These are phyloP conservation scores for Herpetomonas tarakana DNA, from an alignment of 208 protist species.

Conservation along the genomic window DNA sequence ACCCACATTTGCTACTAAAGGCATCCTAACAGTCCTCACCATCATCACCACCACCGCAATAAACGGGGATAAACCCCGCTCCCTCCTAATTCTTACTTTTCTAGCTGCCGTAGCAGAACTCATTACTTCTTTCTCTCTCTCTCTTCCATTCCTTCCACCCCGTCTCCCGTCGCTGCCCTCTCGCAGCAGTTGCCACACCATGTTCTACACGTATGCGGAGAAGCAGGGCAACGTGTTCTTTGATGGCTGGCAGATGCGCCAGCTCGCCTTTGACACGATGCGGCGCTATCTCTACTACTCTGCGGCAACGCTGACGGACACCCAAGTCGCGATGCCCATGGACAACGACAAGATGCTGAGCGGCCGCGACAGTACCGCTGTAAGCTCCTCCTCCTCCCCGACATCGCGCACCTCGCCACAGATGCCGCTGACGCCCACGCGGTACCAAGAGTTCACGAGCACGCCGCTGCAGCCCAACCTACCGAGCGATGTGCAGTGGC, in stretches of 20 bases:
- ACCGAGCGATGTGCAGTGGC: constrained; percentile 32
- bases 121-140: no score
- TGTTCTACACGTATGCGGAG: constrained; percentile 28
- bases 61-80: background rate
- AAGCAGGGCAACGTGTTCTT: constrained; percentile 29
- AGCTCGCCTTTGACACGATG: constrained; percentile 41
- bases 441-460: constrained; percentile 13
- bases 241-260: constrained; percentile 26
- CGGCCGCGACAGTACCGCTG: background rate
- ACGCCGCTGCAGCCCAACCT: constrained; percentile 7
- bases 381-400: constrained; percentile 10
- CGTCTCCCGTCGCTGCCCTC: no score
- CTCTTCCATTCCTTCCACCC: no score
- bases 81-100: background rate
- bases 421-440: constrained; percentile 1
- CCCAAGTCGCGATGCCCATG: constrained; percentile 26
- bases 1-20: no score
- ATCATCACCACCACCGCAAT: background rate
- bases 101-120: background rate
- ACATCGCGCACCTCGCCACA: background rate
- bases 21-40: background rate
- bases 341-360: constrained; percentile 24
- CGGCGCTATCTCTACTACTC: constrained; percentile 71
- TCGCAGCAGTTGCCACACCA: no score
- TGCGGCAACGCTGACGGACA: constrained; percentile 13